phyloP scores from a whole-genome alignment of 202 grass and related monocot genomes.

The Zizania palustris region DNA sequence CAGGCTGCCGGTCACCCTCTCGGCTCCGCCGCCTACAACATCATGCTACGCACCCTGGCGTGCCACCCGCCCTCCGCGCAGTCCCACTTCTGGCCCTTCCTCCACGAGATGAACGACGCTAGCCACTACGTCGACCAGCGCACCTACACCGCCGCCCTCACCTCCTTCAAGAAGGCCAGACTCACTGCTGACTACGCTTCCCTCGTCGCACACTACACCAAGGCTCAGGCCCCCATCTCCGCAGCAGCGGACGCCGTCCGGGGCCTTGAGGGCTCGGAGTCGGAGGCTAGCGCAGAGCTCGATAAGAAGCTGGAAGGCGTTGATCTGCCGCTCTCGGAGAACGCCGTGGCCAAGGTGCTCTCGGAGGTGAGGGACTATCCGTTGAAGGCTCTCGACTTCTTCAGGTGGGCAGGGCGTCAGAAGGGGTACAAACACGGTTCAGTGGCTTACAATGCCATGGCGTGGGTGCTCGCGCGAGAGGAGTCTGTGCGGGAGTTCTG shows the following conservation, averaged over 20 bases:
- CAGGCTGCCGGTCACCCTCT: constrained; percentile 45
- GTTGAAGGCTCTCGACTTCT: constrained; percentile 69
- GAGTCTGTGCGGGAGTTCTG: constrained; percentile 69
- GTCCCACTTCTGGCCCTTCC: constrained; percentile 79
- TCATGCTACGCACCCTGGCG: constrained; percentile 85
- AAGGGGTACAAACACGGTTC: constrained; percentile 54
- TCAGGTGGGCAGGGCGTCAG: constrained; percentile 61
- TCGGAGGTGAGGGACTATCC: constrained; percentile 57
- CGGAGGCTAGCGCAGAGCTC: constrained; percentile 20
- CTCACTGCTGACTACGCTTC: constrained; percentile 55
- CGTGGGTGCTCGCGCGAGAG: constrained; percentile 62
- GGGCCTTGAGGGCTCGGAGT: constrained; percentile 26
- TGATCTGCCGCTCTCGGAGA: constrained; percentile 53
- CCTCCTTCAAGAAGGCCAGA: constrained; percentile 71
- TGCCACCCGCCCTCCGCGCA: constrained; percentile 43
- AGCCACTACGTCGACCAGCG: constrained; percentile 70
- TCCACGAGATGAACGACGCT: constrained; percentile 62
- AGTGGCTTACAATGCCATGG: constrained; percentile 72
- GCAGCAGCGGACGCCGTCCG: constrained; percentile 45
- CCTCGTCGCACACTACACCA: constrained; percentile 49
- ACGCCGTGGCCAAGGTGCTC: constrained; percentile 55
- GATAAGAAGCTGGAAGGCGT: constrained; percentile 43
- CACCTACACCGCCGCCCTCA: constrained; percentile 73
- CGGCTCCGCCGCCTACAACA: constrained; percentile 62
- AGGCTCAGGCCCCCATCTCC: constrained; percentile 37